Evolutionary conservation across 495 filamentous ascomycete genomes (phyloP).

Genomic region (Glutinoglossum americanum): DNA sequence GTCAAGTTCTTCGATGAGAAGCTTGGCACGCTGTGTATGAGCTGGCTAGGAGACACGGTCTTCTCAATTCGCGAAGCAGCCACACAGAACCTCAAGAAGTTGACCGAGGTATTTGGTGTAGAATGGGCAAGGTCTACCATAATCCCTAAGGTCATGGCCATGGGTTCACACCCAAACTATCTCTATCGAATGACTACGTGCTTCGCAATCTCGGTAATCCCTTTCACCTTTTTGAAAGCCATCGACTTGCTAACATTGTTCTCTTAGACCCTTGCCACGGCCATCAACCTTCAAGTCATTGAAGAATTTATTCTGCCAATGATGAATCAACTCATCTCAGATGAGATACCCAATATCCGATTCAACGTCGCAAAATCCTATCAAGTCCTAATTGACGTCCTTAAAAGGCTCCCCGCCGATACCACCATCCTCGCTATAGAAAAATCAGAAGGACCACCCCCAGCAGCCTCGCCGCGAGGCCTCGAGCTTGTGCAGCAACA

Average conservation of each 20-base stretch:
- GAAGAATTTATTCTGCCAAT: conserved; percentile 86
- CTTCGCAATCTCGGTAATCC: conserved; percentile 85
- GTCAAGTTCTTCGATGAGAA: conserved; percentile 98
- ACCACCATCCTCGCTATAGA: conserved; percentile 70
- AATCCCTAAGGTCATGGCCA: conserved; percentile 93
- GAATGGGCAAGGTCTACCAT: conserved; percentile 96
- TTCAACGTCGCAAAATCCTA: conserved; percentile 99
- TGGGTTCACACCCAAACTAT: conserved; percentile 96
- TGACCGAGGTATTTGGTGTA: conserved; percentile 95
- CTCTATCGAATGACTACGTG: conserved; percentile 98
- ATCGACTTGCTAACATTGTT: neutral
- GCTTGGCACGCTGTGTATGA: conserved; percentile 87
- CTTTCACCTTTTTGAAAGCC: conserved; percentile 9
- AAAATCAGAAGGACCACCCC: conserved; percentile 39
- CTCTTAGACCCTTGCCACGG: conserved; percentile 72
- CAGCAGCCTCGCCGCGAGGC: conserved; percentile 38
- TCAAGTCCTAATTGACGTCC: conserved; percentile 61
- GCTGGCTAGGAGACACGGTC: conserved; percentile 96
- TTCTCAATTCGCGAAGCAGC: conserved; percentile 96
- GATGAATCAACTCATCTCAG: conserved; percentile 73
- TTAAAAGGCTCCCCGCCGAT: conserved; percentile 71
- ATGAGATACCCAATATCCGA: conserved; percentile 95
- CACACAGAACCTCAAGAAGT: conserved; percentile 89
- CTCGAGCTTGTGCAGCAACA: conserved; percentile 70
- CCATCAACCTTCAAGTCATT: conserved; percentile 78